These are phyloP conservation scores for Pythium oligandrum DNA, from an alignment of 352 stramenopile species.

Conservation along the genomic window DNA sequence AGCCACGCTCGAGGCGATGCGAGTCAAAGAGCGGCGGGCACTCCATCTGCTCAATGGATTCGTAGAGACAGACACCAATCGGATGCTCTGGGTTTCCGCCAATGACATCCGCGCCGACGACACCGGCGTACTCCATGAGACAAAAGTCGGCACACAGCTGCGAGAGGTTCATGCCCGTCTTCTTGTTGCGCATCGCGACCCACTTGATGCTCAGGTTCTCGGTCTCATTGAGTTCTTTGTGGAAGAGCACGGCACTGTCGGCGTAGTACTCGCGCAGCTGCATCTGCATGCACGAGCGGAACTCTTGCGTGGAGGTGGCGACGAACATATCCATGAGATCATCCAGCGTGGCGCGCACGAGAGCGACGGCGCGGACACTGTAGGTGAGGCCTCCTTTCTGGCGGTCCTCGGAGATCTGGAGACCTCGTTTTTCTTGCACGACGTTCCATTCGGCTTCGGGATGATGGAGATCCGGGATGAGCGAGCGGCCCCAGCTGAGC, in stretches of 20 bases:
- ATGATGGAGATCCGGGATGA: slow-evolving; percentile 64
- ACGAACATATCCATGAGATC: slow-evolving; percentile 83
- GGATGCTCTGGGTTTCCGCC: slow-evolving; percentile 35
- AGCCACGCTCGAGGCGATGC: slow-evolving; percentile 61
- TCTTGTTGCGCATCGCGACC: slow-evolving; percentile 64
- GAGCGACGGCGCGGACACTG: slow-evolving; percentile 58
- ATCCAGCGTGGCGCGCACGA: slow-evolving; percentile 53
- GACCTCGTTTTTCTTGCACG: slow-evolving; percentile 63
- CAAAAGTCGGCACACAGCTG: slow-evolving; percentile 61
- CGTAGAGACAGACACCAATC: slow-evolving; percentile 70
- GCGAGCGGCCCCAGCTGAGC: slow-evolving; percentile 64
- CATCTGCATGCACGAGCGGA: slow-evolving; percentile 68
- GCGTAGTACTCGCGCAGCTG: slow-evolving; percentile 68
- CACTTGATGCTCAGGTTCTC: slow-evolving; percentile 81
- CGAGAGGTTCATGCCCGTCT: slow-evolving; percentile 40
- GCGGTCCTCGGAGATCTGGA: slow-evolving; percentile 68
- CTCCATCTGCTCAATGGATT: slow-evolving; percentile 77
- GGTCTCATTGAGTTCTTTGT: slow-evolving; percentile 68
- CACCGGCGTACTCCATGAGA: slow-evolving; percentile 69
- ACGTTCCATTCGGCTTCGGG: slow-evolving; percentile 75
- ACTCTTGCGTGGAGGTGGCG: slow-evolving; percentile 44
- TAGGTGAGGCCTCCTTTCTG: slow-evolving; percentile 81
- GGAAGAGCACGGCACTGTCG: slow-evolving; percentile 69
- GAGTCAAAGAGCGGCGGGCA: slow-evolving; percentile 69
- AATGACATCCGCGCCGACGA: slow-evolving; percentile 49